phyloP scores from a whole-genome alignment of 495 filamentous ascomycete species.

The Penicillium robsamsonii region DNA sequence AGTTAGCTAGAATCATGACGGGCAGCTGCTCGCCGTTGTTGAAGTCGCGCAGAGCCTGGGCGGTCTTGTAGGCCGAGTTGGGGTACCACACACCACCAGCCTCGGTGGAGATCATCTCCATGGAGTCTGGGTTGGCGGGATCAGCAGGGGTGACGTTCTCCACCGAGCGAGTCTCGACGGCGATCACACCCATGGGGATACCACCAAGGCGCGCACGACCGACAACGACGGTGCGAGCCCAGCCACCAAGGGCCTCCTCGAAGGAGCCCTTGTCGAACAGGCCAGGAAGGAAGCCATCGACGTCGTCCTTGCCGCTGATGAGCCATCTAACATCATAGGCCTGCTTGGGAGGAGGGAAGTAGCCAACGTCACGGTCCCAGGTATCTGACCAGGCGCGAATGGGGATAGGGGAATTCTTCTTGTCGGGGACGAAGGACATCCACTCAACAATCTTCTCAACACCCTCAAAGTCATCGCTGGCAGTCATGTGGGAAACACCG shows the following conservation, averaged over 20 bases:
- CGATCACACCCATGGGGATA: slow-evolving; percentile 98
- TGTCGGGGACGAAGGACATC: slow-evolving; percentile 95
- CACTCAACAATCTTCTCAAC: slow-evolving; percentile 97
- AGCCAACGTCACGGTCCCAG: slow-evolving; percentile 91
- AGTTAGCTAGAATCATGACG: slow-evolving; percentile 98
- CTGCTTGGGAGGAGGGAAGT: slow-evolving; percentile 80
- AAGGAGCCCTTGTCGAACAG: slow-evolving; percentile 97
- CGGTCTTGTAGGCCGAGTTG: slow-evolving; percentile 99
- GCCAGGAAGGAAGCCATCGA: slow-evolving; percentile 82
- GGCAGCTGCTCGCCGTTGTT: slow-evolving; percentile 98
- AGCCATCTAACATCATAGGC: slow-evolving; percentile 92
- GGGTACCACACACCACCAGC: slow-evolving; percentile 99
- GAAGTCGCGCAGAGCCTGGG: slow-evolving; percentile 97
- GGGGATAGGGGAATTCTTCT: slow-evolving; percentile 83
- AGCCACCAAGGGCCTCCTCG: slow-evolving; percentile 92
- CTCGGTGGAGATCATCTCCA: slow-evolving; percentile 88
- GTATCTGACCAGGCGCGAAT: slow-evolving; percentile 79
- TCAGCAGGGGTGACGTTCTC: slow-evolving; percentile 98
- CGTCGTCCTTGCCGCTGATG: slow-evolving; percentile 86
- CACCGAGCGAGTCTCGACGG: slow-evolving; percentile 89
- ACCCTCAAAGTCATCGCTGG: slow-evolving; percentile 95
- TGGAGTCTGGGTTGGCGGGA: slow-evolving; percentile 96
- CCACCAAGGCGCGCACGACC: slow-evolving; percentile 95
- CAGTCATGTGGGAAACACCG: slow-evolving; percentile 98
- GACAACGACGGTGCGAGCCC: slow-evolving; percentile 94